These are phyloP conservation scores for Colletotrichum eleusines DNA, from an alignment of 2,329 filamentous ascomycete species.

Conservation along the genomic window DNA sequence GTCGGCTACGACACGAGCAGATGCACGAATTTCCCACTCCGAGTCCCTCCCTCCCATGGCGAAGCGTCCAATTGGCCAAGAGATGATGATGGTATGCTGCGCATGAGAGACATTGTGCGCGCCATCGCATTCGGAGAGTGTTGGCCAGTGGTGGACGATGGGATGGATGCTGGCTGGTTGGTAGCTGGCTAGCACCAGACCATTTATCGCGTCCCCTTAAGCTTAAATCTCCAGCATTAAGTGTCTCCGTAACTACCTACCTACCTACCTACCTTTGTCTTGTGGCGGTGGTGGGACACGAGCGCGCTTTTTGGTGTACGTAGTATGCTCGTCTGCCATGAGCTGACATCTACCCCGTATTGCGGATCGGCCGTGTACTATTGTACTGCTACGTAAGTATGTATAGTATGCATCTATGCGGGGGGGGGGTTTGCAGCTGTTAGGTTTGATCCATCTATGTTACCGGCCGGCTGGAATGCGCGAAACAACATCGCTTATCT, in stretches of 20 bases:
- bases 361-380: constrained; percentile 2
- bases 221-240: constrained; percentile 35
- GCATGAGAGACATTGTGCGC: neutral
- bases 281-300: constrained; percentile 36
- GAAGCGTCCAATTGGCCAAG: constrained; percentile 21
- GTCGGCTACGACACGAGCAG: constrained; percentile 1
- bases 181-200: constrained; percentile 23
- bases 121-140: neutral
- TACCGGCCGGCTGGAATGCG: constrained; percentile 22
- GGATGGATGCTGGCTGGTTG: too few relatives aligned
- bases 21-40: constrained; percentile 17
- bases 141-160: too few relatives aligned
- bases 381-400: too few relatives aligned
- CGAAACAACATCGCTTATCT: constrained; percentile 1
- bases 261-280: too few relatives aligned
- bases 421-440: neutral
- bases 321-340: neutral
- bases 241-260: too few relatives aligned
- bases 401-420: too few relatives aligned
- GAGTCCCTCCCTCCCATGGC: neutral
- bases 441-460: constrained; percentile 25
- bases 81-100: constrained; percentile 10
- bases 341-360: constrained; percentile 10
- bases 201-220: constrained; percentile 26
- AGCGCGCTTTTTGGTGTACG: neutral